Conservation (phyloP, 2,329 filamentous ascomycete species). For the Periconia sp. region DNA sequence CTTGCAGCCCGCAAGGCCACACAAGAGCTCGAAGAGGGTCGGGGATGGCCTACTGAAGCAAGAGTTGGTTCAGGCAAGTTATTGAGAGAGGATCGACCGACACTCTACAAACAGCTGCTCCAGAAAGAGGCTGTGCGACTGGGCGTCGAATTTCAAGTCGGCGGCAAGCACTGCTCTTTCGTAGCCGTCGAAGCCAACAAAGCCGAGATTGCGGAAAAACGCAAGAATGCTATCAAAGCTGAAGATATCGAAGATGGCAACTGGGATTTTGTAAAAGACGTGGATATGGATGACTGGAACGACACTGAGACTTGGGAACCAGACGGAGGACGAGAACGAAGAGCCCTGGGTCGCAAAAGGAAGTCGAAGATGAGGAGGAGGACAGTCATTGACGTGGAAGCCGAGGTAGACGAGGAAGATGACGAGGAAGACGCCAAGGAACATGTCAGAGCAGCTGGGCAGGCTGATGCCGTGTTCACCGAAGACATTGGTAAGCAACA, state of each 20-base stretch:
- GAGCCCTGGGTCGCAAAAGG: too few species aligned
- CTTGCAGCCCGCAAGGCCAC: slow-evolving; percentile 67
- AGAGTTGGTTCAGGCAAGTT: slow-evolving; percentile 37
- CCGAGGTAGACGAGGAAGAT: neutral
- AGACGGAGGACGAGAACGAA: too few species aligned
- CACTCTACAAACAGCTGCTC: slow-evolving; percentile 58
- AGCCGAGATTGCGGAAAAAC: slow-evolving; percentile 15
- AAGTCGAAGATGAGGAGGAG: too few species aligned
- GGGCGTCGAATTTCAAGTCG: slow-evolving; percentile 65
- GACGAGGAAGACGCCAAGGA: slow-evolving; percentile 9
- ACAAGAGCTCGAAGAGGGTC: slow-evolving; percentile 67
- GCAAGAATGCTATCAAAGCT: slow-evolving; percentile 10
- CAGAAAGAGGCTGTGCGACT: slow-evolving; percentile 66
- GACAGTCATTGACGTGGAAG: neutral
- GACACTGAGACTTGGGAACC: too few species aligned
- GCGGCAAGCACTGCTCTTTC: slow-evolving; percentile 69
- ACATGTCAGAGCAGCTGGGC: too few species aligned
- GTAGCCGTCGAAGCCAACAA: slow-evolving; percentile 60
- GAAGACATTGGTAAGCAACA: too few species aligned
- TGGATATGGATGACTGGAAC: neutral
- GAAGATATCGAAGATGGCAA: neutral
- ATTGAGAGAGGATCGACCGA: slow-evolving; percentile 42
- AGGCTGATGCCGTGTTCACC: too few species aligned
- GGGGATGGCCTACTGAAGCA: slow-evolving; percentile 56
- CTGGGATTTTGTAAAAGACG: slow-evolving; percentile 6